Conservation (phyloP, 768 basidiomycete species). For the Chalciporus pseudorubinellus region DNA sequence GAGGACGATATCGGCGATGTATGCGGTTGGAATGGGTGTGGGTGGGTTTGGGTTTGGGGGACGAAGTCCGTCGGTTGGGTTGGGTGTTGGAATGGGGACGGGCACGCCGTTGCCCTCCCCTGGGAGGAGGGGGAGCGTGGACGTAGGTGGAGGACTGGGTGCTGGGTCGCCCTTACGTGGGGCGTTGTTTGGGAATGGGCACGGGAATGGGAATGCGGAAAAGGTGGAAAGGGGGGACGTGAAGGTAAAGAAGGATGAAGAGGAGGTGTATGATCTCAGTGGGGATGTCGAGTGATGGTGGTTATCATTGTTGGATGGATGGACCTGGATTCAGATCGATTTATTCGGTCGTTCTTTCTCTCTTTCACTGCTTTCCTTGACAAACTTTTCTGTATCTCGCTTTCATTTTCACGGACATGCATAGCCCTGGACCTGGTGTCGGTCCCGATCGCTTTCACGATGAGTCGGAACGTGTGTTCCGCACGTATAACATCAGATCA, state of each 20-base stretch:
- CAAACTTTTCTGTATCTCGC: no score
- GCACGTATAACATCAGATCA: background rate
- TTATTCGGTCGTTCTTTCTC: no score
- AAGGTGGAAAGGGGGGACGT: background rate
- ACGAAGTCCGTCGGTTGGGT: constrained; percentile 35
- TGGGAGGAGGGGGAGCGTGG: constrained; percentile 2
- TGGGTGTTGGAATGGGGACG: constrained; percentile 23
- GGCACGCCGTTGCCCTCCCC: constrained; percentile 4
- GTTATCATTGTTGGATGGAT: no score
- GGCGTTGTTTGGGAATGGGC: background rate
- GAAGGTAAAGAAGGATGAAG: no score
- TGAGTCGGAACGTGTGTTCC: no score
- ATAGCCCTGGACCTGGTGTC: no score
- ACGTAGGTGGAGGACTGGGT: background rate
- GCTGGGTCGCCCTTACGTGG: constrained; percentile 1
- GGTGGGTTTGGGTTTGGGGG: constrained; percentile 38
- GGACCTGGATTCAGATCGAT: no score
- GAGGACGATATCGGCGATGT: constrained; percentile 60
- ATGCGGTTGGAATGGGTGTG: constrained; percentile 51
- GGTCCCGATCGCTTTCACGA: background rate
- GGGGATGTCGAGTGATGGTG: constrained; percentile 22
- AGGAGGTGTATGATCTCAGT: constrained; percentile 15
- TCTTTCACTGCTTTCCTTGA: no score
- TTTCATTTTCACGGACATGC: background rate
- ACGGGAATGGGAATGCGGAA: background rate